These are phyloP conservation scores for Naegleria gruberi DNA, from an alignment of 208 protist species.

Conservation along the genomic window DNA sequence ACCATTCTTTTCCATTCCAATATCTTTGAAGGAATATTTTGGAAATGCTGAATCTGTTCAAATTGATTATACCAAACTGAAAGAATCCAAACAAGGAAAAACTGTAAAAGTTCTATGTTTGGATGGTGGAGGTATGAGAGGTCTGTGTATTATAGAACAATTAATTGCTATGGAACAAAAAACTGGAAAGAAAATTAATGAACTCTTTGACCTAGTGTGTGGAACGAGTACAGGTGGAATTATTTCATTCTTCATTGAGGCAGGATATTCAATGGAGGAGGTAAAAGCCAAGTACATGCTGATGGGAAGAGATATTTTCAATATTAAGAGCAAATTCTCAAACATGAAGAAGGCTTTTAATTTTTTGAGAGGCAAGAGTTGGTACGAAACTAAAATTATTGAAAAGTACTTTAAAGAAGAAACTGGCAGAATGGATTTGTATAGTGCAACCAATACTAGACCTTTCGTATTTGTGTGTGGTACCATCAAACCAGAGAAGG, in stretches of 20 bases:
- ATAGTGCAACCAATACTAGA: not conserved
- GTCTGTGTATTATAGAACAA: constrained; percentile 26
- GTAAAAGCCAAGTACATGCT: not conserved
- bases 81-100: not conserved
- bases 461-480: not conserved
- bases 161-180: constrained; percentile 25
- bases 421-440: not conserved
- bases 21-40: not conserved
- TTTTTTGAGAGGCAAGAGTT: not conserved
- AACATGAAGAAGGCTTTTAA: not conserved
- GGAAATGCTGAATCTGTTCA: not conserved
- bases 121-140: constrained; percentile 23
- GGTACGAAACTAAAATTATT: not conserved
- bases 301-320: not conserved
- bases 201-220: constrained; percentile 29
- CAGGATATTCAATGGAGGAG: not conserved
- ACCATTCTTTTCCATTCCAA: not conserved
- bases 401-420: not conserved
- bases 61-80: not conserved
- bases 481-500: not conserved
- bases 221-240: constrained; percentile 29
- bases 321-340: not conserved
- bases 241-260: not conserved
- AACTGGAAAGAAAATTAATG: constrained; percentile 16
- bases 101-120: not conserved